Evolutionary conservation across 2,329 filamentous ascomycete species (phyloP), one percentile per base, ranked within the genome.

Genomic region (Tolypocladium paradoxum): DNA sequence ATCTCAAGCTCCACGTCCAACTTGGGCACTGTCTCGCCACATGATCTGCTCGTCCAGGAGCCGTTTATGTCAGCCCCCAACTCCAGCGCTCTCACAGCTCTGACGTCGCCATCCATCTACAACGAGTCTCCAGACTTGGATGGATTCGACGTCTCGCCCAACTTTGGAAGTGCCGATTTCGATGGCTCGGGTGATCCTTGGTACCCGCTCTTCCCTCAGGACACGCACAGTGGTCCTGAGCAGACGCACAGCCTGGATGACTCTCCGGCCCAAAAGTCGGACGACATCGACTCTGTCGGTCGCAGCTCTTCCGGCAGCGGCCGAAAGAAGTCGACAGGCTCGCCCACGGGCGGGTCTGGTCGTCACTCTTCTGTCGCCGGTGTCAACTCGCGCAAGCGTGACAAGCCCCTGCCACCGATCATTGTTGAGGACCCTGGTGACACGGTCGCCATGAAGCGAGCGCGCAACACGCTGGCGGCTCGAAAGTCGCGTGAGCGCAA

Each of bases 401-500:
- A 89, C 65, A 92, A 91, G 77, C 84, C 87, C 57, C 75, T 95
- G 53, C 85, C 87, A 57, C 84, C 85, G 7, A 91, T 96, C 66
- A 74, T 86, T 56, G 81, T 90, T 37, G 81, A 85, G 31, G 88
- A 96, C 61, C 81, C 84, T 1, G 73, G 62, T 43, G 91, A 96
- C 64, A 81, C 79, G 11, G 68, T 87, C n/a, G 90, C 89, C 22
- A 81, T 91, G 77, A 96, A 96, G 83, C 88, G 92, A 68, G 91
- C 90, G 50, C 87, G 90, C 60, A 97, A 96, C 70, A 95, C 90
- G 9, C 81, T 95, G 68, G 92, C 92, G 20, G 92, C 92, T 62
- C 90, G 92, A 60, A 96, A 96, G 74, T 96, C 90, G 55, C 85
- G 92, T 51, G 85, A 90, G 64, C 85, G 90, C 60, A 96, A 96